Base-by-base conservation (phyloP, 2,329 filamentous ascomycete species). In the Ilyonectria robusta region DNA sequence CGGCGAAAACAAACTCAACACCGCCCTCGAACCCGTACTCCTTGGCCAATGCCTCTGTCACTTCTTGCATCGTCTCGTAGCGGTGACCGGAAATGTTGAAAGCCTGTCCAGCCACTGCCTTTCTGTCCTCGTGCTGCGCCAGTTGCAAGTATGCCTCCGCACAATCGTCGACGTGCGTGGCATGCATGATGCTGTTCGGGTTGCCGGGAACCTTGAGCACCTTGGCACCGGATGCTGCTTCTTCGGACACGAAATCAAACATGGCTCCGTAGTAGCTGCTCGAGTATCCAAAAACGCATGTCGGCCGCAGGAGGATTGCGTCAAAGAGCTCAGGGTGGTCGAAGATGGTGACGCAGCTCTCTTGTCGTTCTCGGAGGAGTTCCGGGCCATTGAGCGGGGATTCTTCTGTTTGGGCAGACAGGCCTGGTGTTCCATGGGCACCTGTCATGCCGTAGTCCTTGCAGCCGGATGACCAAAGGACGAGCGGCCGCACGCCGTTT, bases 131-230 rank as follows among this genome's bases (percentile, higher is more conserved):
- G n/a, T 84, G 77, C 29, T 77, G 73, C 0, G 84, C 85, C 2
- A 87, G 76, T 1, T 82, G 78, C 4, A 86, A 74, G 63, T 87
- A 87, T 0, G 84, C 84, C 17, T 84, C 81, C 2, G 75, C 84
- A 53, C 84, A 86, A 67, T 87, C 85, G 67, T 87, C 85, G 13
- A 87, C 78, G 65, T 87, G 85, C 42, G 82, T 78, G 4, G 80
- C 82, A 64, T 87, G 85, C 66, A 85, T 74, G 35, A 86, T 82
- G 15, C 76, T 81, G 19, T 80, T 75, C 0, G 78, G 76, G 46
- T 81, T 69, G 0, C 78, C 73, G 0, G 80, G 75, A 3, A 86
- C 65, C 17, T 72, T 67, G 33, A 85, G 70, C 2, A 72, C 65
- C 13, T 70, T 67, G 4, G 69, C 62, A 3, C 65, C 51, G 3